A percentile compares a stretch with the other conserved stretches of the same genome.
phyloP scores from a whole-genome alignment of 176 grass and related monocot species.

The Carex cristatella region DNA sequence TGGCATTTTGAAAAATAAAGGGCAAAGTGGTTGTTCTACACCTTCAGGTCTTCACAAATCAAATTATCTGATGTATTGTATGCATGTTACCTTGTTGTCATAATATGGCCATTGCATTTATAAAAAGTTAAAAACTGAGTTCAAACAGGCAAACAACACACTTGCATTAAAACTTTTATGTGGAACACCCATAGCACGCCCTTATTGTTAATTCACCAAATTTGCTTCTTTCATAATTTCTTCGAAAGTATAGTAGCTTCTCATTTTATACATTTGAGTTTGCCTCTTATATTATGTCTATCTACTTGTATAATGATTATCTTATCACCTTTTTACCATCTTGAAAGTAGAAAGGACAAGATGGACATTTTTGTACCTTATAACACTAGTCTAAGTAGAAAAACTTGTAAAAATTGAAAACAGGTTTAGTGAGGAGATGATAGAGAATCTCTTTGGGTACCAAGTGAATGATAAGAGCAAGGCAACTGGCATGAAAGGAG shows the following conservation, averaged over 20 bases:
- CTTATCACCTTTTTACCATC: neutral
- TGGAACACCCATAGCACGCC: neutral
- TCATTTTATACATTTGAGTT: neutral
- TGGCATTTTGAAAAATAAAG: slow-evolving; percentile 10
- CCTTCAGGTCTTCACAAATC: neutral
- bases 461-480: slow-evolving; percentile 32
- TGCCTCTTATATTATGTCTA: neutral
- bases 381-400: neutral
- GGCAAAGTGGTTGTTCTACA: neutral
- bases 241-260: neutral
- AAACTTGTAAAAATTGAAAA: neutral
- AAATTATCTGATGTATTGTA: neutral
- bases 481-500: slow-evolving; percentile 24
- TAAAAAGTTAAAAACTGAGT: neutral
- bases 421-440: slow-evolving; percentile 65
- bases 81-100: neutral
- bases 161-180: neutral
- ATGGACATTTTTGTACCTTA: neutral
- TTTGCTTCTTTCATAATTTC: neutral
- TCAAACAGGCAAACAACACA: neutral
- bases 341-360: neutral
- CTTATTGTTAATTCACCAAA: neutral
- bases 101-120: neutral
- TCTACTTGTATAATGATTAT: neutral
- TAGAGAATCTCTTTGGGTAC: slow-evolving; percentile 69